These are phyloP conservation scores for Claviceps purpurea DNA, from an alignment of 2,329 filamentous ascomycete species.

Conservation along the genomic window DNA sequence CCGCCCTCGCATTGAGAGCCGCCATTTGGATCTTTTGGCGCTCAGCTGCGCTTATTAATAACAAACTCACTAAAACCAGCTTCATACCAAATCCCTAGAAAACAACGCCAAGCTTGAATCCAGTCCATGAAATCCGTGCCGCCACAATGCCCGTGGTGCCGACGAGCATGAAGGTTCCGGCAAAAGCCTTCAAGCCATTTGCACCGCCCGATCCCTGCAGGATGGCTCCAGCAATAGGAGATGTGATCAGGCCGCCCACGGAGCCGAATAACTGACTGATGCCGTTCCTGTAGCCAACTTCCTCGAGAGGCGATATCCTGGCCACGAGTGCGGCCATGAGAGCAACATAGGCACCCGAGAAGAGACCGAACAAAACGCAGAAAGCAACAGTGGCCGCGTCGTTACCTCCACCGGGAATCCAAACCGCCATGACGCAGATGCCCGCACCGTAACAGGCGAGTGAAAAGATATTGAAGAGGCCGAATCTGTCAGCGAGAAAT, in stretches of 20 bases:
- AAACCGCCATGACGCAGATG: constrained; percentile 19
- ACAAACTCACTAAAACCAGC: not conserved
- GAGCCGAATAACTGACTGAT: constrained; percentile 8
- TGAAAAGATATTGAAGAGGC: constrained; percentile 21
- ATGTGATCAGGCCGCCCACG: constrained; percentile 9
- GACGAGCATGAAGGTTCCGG: constrained; percentile 8
- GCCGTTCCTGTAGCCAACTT: constrained; percentile 42
- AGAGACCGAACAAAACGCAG: constrained; percentile 16
- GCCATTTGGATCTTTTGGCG: not conserved
- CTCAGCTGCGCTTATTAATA: too few relatives aligned
- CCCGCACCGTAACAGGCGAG: constrained; percentile 27
- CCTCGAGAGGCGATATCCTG: constrained; percentile 38
- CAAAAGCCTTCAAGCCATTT: constrained; percentile 9
- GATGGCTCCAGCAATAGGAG: constrained; percentile 12
- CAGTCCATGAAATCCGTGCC: constrained; percentile 7
- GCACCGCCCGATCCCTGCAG: constrained; percentile 7
- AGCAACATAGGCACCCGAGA: constrained; percentile 17
- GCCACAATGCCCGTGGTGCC: constrained; percentile 9
- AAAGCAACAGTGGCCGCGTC: constrained; percentile 14
- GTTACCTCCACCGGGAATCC: constrained; percentile 14
- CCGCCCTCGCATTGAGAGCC: not conserved
- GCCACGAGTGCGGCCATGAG: constrained; percentile 15
- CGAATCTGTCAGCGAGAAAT: constrained; percentile 13
- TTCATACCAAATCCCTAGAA: constrained; percentile 2
- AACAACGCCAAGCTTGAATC: constrained; percentile 7